phyloP scores from a whole-genome alignment of 495 filamentous ascomycete species.

The Penicillium longicatenatum region DNA sequence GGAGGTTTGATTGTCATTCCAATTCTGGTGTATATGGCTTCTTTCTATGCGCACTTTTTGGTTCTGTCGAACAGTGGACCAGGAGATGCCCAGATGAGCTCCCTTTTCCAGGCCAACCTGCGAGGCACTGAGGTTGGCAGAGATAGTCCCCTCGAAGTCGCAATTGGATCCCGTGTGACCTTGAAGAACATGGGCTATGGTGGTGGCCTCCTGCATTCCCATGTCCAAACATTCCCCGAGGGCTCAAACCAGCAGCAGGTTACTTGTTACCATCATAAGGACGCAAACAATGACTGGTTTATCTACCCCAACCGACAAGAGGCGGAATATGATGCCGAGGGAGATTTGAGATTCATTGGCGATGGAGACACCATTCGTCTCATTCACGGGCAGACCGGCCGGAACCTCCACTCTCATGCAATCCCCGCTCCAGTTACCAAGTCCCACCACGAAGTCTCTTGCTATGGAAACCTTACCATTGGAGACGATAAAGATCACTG shows the following conservation, averaged over 20 bases:
- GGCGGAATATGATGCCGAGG: constrained; percentile 69
- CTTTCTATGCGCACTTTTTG: constrained; percentile 90
- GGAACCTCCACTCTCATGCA: constrained; percentile 92
- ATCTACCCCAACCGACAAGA: constrained; percentile 89
- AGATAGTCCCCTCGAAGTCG: constrained; percentile 90
- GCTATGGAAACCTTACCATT: constrained; percentile 94
- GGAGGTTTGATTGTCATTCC: constrained; percentile 88
- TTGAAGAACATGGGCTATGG: constrained; percentile 99
- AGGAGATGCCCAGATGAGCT: constrained; percentile 98
- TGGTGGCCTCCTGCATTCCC: constrained; percentile 94
- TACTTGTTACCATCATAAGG: constrained; percentile 99
- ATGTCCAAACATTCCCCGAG: constrained; percentile 95
- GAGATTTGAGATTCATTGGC: constrained; percentile 69
- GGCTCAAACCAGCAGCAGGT: constrained; percentile 94
- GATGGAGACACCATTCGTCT: constrained; percentile 81
- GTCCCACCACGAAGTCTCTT: constrained; percentile 87
- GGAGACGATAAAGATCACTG: constrained; percentile 99
- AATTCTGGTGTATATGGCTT: constrained; percentile 85
- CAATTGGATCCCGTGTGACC: constrained; percentile 84
- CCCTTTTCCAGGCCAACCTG: constrained; percentile 96
- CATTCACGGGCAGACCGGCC: constrained; percentile 93
- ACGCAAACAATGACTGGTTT: constrained; percentile 99
- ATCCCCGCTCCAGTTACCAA: constrained; percentile 89
- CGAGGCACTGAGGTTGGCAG: constrained; percentile 90
- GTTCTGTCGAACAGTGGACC: constrained; percentile 93